Evolutionary conservation across 805 yeast species (phyloP), one percentile per base, ranked within the genome.

Genomic region (Sugiyamaella qingdaonensis): DNA sequence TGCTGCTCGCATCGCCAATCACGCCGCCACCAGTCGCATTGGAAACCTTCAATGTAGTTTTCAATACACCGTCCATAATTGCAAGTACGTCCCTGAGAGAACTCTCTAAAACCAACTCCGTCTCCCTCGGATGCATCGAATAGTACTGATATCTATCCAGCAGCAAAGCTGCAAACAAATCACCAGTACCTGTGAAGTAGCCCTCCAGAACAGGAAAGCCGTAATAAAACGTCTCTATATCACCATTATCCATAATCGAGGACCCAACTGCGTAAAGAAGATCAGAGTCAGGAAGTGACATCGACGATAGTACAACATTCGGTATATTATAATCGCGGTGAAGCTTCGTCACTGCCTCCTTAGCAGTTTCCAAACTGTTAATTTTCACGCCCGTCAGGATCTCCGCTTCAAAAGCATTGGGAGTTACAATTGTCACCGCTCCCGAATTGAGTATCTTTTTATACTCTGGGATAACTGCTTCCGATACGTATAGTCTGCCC

Each of bases 121-220:
- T 35, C 1, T 48, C 41, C 3, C 31, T n/a, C 29, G 52, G 29
- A 21, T 47, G 10, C 32, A 37, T 27, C 29, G 39, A 19, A 34
- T 48, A 51, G 9, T 54, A 33, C 45, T 55, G 54, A 54, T 54
- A 71, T 59, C 87, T 78, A 66, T 86, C 95, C 4, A 88, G 61
- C 32, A 90, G 67, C 37, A 91, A 67, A 0, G 96, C 92, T 0
- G 96, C 84, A 61, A 92, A 91, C 41, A 91, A 69, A 63, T 91
- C 98, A 5, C 98, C 98, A 0, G 94, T 96, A 1, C 98, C 98
- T 0, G 97, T 88, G 70, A 91, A 92, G 66, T 92, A 89, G 4
- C 92, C 84, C 51, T 84, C 81, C 41, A 88, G 78, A 34, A 76
- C 73, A 1, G 87, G 85, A 11, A 86, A 76, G 58, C 76, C 75